Conservation (phyloP, 768 basidiomycete genomes). For the Mycena rosella region DNA sequence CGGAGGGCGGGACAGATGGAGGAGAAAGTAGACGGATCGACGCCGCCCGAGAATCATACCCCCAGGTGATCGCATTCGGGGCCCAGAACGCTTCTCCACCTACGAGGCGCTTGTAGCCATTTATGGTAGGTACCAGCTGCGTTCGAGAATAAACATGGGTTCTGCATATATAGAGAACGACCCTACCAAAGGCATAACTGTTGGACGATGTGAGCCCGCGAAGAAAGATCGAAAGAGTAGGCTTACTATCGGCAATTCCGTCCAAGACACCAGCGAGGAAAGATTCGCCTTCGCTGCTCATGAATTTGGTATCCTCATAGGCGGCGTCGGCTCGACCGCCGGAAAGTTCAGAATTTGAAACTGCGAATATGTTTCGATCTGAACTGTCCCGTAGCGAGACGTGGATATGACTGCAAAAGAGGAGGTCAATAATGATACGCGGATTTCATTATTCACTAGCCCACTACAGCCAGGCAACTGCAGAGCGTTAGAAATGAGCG, state of each 20-base stretch:
- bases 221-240: not conserved
- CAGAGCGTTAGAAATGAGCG: slow-evolving; percentile 15
- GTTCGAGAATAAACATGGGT: not conserved
- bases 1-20: slow-evolving; percentile 83
- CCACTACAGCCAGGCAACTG: slow-evolving; percentile 97
- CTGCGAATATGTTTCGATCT: slow-evolving; percentile 86
- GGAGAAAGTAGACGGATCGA: slow-evolving; percentile 94
- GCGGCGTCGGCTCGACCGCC: slow-evolving; percentile 77
- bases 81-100: slow-evolving; percentile 97
- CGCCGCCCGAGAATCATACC: slow-evolving; percentile 94
- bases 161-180: not conserved
- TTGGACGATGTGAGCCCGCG: not conserved
- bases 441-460: slow-evolving; percentile 53
- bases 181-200: slow-evolving; percentile 87
- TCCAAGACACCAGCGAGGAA: slow-evolving; percentile 96
- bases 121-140: slow-evolving; percentile 90
- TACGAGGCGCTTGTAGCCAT: slow-evolving; percentile 96
- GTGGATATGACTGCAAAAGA: slow-evolving; percentile 80
- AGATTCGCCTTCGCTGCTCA: slow-evolving; percentile 87
- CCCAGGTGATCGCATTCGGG: slow-evolving; percentile 92
- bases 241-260: slow-evolving; percentile 89
- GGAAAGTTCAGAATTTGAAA: slow-evolving; percentile 69
- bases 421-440: slow-evolving; percentile 9
- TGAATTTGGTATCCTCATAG: slow-evolving; percentile 84
- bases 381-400: slow-evolving; percentile 80